phyloP scores from a whole-genome alignment of 2,329 filamentous ascomycete species.

The Phialophora tarda region DNA sequence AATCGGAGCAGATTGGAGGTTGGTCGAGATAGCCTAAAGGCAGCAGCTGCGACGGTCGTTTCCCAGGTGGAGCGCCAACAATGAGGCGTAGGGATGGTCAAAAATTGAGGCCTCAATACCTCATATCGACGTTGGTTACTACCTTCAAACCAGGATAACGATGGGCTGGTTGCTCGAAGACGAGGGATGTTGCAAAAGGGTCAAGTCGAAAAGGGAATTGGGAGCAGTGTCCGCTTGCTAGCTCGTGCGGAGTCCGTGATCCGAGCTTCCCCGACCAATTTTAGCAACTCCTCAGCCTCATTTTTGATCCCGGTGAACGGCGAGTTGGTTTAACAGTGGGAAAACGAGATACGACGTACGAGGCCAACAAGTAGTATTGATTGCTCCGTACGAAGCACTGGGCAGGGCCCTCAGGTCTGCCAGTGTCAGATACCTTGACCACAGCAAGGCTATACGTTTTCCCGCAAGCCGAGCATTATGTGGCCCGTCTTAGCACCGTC shows the following conservation, averaged over 20 bases:
- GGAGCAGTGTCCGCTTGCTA: background rate
- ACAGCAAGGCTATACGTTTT: slow-evolving; percentile 14
- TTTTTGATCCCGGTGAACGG: background rate
- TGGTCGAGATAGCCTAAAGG: background rate
- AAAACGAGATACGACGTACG: slow-evolving; percentile 20
- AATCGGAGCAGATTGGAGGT: slow-evolving; percentile 96
- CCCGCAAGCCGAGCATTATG: background rate
- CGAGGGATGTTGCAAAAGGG: background rate
- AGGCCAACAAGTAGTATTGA: background rate
- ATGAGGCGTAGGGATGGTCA: background rate
- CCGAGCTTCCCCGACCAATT: slow-evolving; percentile 17
- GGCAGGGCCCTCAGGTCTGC: background rate
- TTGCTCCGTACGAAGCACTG: background rate
- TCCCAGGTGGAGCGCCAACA: background rate
- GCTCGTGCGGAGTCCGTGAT: background rate
- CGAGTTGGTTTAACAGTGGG: slow-evolving; percentile 1
- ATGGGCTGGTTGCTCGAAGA: background rate
- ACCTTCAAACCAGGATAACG: background rate
- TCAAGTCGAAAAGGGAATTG: background rate
- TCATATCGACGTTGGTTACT: background rate
- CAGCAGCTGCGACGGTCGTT: background rate
- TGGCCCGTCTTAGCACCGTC: background rate
- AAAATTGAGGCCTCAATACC: background rate
- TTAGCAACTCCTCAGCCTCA: slow-evolving; percentile 21
- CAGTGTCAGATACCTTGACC: too few species aligned